phyloP scores from a whole-genome alignment of 306 rosid genomes.

The Trifolium subterraneum region DNA sequence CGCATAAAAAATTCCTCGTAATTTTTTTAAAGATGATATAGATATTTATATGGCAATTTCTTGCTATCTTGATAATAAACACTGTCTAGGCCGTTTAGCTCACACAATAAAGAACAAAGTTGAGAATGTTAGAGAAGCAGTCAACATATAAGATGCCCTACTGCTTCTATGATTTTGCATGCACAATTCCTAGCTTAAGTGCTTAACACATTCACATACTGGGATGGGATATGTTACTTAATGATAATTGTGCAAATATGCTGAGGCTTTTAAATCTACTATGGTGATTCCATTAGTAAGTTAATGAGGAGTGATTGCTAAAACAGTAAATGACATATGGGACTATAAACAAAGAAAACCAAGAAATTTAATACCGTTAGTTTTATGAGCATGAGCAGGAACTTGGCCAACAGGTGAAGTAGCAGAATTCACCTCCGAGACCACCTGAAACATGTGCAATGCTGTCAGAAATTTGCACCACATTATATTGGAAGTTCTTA shows the following conservation, averaged over 20 bases:
- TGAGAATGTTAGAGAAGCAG: constrained; percentile 24
- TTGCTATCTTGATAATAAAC: background rate
- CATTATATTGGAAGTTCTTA: background rate
- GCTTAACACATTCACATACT: background rate
- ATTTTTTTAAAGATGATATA: constrained; percentile 18
- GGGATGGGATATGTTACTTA: constrained; percentile 4
- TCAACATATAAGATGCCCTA: constrained; percentile 1
- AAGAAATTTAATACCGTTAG: constrained; percentile 44
- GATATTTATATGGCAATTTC: constrained; percentile 10
- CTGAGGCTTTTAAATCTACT: background rate
- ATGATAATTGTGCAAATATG: background rate
- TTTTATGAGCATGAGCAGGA: constrained; percentile 41
- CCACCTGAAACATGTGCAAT: constrained; percentile 55
- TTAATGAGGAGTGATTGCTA: constrained; percentile 22
- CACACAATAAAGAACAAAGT: constrained; percentile 33
- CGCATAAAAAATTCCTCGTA: background rate
- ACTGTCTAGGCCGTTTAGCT: background rate
- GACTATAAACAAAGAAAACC: background rate
- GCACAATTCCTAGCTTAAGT: constrained; percentile 11
- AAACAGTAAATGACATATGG: constrained; percentile 18
- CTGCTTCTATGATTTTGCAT: constrained; percentile 16
- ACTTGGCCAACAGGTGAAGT: constrained; percentile 44
- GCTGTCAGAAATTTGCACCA: constrained; percentile 35
- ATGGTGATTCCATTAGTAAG: background rate
- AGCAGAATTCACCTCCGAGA: constrained; percentile 65